Conservation (phyloP, 1,284 basidiomycete genomes). For the Chondrostereum purpureum region DNA sequence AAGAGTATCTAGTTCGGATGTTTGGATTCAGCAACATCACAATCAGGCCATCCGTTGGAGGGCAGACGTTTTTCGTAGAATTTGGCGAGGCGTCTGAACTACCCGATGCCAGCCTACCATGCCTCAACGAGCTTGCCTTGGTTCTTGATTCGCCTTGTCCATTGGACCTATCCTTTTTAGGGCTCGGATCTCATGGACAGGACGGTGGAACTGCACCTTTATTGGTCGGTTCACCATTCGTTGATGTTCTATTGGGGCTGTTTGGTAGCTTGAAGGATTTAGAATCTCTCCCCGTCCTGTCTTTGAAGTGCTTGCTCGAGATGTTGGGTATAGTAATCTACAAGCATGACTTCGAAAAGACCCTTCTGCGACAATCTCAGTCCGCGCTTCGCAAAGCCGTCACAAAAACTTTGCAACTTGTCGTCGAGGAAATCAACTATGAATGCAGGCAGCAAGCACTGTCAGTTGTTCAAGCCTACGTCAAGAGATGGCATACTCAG, state of each 20-base stretch:
- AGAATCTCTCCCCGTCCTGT: conserved; percentile 40
- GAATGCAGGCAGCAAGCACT: conserved; percentile 60
- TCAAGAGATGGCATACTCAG: conserved; percentile 49
- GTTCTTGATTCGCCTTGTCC: conserved; percentile 52
- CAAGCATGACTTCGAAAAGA: conserved; percentile 62
- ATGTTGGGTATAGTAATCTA: conserved; percentile 55
- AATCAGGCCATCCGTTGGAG: conserved; percentile 36
- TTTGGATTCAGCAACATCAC: conserved; percentile 50
- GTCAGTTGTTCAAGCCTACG: conserved; percentile 52
- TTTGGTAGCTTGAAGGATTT: conserved; percentile 40
- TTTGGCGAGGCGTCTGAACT: conserved; percentile 41
- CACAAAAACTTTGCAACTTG: conserved; percentile 41
- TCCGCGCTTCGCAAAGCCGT: conserved; percentile 44
- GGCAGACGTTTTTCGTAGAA: conserved; percentile 44
- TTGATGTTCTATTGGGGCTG: conserved; percentile 49
- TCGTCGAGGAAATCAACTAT: conserved; percentile 48
- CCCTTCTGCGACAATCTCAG: conserved; percentile 45
- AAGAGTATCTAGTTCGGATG: conserved; percentile 47
- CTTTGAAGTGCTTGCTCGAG: conserved; percentile 54
- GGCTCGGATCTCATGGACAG: conserved; percentile 39
- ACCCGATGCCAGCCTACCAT: conserved; percentile 40
- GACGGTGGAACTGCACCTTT: conserved; percentile 38
- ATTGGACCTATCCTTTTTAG: conserved; percentile 39
- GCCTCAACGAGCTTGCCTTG: conserved; percentile 48
- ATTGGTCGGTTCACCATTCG: conserved; percentile 55